Base-by-base conservation (phyloP, 176 grass and related monocot genomes). In the Leersia perrieri region DNA sequence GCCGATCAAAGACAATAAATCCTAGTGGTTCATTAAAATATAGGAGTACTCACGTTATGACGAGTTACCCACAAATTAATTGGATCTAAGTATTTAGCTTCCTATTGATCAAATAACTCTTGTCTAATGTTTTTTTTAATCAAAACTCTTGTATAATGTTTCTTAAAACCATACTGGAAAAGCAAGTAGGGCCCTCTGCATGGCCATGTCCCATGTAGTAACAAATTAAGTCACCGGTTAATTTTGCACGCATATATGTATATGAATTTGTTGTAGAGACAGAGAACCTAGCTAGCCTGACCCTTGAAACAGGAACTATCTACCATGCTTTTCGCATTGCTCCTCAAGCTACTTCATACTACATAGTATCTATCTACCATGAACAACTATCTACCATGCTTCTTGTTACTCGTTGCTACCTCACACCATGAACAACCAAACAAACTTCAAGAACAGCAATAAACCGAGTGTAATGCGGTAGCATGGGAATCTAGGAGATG, bases 401-500 rank as follows among this genome's bases (percentile, higher is more conserved):
- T 9, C 12, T 33, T n/a, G n/a, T n/a, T n/a, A n/a, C n/a, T 30
- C 26, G 5, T 11, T 27, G 16, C 14, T 20, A 2, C 29, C 51
- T 9, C 55, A 39, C n/a, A 40, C 15, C 63, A 68, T 6, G 31
- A 32, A 61, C 34, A 68, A 23, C 40, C 34, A 18, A 39, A 6
- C 49, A 63, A 74, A 7, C 20, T 73, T 73, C 11, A 76, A 88
- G 63, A 76, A 58, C 41, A 84, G 29, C 62, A 41, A 65, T 7
- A 14, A 75, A 28, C 20, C 33, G 29, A 38, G 31, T 44, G 30
- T 31, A 88, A 82, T 74, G 81, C 30, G 11, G 32, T 14, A 27
- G 9, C 40, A 72, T 28, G 26, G 42, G 34, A 41, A 60, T 22
- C 15, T 26, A 64, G 23, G 22, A 47, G n/a, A 11, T 58, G 4